These are phyloP conservation scores for Athelia sp. DNA, from an alignment of 1,284 basidiomycete genomes.

Conservation along the genomic window DNA sequence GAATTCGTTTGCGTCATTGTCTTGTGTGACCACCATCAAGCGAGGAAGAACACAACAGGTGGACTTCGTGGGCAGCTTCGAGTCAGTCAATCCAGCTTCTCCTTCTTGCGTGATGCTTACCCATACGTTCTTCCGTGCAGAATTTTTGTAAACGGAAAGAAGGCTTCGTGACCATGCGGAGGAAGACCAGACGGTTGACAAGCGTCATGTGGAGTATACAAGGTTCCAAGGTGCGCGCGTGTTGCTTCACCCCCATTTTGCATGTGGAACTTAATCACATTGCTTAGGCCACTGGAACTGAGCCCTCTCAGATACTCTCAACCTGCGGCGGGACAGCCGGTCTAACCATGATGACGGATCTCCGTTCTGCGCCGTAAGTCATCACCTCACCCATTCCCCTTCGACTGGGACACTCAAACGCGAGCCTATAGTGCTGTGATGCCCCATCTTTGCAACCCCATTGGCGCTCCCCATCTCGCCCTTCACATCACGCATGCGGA, in stretches of 20 bases:
- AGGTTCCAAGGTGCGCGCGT: constrained; percentile 22
- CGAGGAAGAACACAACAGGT: constrained; percentile 24
- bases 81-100: no score
- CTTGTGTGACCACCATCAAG: constrained; percentile 34
- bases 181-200: constrained; percentile 29
- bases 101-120: no score
- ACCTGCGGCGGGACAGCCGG: constrained; percentile 39
- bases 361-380: constrained; percentile 37
- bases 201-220: constrained; percentile 30
- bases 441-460: no score
- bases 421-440: no score
- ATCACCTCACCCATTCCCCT: no score
- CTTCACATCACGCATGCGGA: no score
- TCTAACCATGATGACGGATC: constrained; percentile 37
- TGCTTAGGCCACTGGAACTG: constrained; percentile 35
- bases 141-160: constrained; percentile 31
- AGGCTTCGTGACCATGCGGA: constrained; percentile 35
- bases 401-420: no score
- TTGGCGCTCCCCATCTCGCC: no score
- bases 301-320: constrained; percentile 21
- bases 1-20: constrained; percentile 38
- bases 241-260: no score
- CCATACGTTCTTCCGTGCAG: constrained; percentile 13
- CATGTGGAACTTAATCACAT: no score
- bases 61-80: constrained; percentile 37